Evolutionary conservation across 306 rosid species (phyloP), one percentile per base, ranked within the genome.

Genomic region (Lupinus albus): DNA sequence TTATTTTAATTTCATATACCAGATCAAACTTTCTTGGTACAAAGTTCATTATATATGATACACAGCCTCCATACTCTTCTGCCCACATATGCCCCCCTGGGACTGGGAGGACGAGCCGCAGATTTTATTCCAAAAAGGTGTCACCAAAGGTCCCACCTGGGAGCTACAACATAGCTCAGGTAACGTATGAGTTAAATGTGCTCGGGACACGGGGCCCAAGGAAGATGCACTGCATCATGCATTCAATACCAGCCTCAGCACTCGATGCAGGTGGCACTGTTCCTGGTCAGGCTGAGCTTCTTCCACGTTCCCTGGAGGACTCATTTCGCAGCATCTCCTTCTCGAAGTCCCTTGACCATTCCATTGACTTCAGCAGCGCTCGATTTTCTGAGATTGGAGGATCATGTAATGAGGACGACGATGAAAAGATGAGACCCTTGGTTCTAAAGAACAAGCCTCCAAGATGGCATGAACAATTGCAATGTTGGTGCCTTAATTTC

Each of bases 1-100:
- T 57, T 39, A 18, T 58, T 32, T 57, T 73, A 25, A 20, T 68
- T 80, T 52, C 60, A 30, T 79, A 14, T 59, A 52, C 72, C 93
- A 92, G 98, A 77, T 87, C 98, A 61, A 92, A 92, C 79, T 92
- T 92, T 72, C 89, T 92, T 42, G 98, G 98, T 53, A 92, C 96
- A 41, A 89, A 86, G 51, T 92, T 89, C 80, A 84, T 88, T 38
- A 83, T 92, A 56, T 87, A 87, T 32, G 98, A 92, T 64, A 87
- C 95, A 5, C 96, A 89, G 71, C 96, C 95, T 54, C 86, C 95
- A 38, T 87, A 67, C 71, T 61, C 78, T 73, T 70, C 89, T 18
- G 77, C 88, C n/a, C 83, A 82, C 45, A 71, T 82, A 51, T 84
- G 84, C 36, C 86, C 95, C 42, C 83, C 85, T 0, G 96, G 92